Conservation (phyloP, 768 basidiomycete genomes). For the Pisolithus tinctorius region DNA sequence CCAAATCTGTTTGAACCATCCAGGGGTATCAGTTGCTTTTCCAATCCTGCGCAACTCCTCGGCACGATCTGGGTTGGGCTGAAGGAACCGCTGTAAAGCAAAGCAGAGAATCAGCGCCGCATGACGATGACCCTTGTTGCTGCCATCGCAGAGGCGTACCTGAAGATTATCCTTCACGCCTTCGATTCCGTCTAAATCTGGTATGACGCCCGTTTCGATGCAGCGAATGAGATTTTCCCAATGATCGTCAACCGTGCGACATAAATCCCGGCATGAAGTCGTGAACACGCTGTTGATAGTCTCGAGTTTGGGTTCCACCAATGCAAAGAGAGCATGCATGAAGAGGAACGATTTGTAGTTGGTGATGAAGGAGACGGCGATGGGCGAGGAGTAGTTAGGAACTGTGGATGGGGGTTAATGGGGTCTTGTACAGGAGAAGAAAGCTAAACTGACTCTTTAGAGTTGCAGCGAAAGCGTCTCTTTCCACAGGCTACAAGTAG, state of each 20-base stretch:
- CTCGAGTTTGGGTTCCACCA: slow-evolving; percentile 14
- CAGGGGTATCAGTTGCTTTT: neutral
- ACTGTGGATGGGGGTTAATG: neutral
- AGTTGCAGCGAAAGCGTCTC: slow-evolving; percentile 2
- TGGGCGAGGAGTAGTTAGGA: slow-evolving; percentile 10
- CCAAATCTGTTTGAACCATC: slow-evolving; percentile 19
- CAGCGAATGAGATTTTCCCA: slow-evolving; percentile 15
- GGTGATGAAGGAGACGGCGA: slow-evolving; percentile 15
- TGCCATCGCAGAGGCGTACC: neutral
- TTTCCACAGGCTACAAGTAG: slow-evolving; percentile 8
- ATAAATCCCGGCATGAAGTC: slow-evolving; percentile 17
- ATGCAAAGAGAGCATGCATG: slow-evolving; percentile 16
- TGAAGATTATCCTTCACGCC: slow-evolving; percentile 9
- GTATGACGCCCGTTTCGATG: slow-evolving; percentile 11
- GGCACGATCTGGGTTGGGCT: slow-evolving; percentile 12
- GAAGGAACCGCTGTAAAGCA: slow-evolving; percentile 10
- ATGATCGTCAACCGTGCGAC: slow-evolving; percentile 11
- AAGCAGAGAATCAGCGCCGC: neutral
- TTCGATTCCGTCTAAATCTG: slow-evolving; percentile 8
- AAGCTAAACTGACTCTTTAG: slow-evolving; percentile 3
- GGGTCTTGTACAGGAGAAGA: neutral
- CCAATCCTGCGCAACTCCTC: slow-evolving; percentile 10
- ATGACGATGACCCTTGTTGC: too few relatives aligned
- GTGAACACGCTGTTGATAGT: slow-evolving; percentile 16
- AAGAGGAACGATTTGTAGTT: slow-evolving; percentile 19